These are phyloP conservation scores for Microsporum audouinii DNA, from an alignment of 2,329 filamentous ascomycete genomes.

Conservation along the genomic window DNA sequence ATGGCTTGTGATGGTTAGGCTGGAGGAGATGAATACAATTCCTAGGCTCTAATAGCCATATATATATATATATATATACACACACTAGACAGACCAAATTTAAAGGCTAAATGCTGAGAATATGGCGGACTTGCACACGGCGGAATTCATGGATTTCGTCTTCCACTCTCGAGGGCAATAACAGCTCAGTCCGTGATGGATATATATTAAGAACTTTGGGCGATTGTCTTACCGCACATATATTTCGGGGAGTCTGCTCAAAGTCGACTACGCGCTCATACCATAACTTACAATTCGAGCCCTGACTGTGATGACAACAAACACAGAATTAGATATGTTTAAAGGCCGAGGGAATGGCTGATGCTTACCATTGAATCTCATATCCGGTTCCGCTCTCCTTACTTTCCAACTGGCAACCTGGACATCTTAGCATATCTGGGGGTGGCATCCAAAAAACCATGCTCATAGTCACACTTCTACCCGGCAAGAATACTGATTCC, in stretches of 20 bases:
- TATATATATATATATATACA: not conserved
- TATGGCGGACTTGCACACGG: constrained; percentile 5
- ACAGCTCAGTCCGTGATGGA: not conserved
- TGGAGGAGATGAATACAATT: not conserved
- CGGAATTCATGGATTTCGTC: constrained; percentile 1
- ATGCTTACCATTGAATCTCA: constrained; percentile 3
- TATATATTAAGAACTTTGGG: not conserved
- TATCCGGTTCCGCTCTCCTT: not conserved
- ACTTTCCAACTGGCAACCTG: constrained; percentile 5
- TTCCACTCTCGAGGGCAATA: not conserved
- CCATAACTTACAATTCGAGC: not conserved
- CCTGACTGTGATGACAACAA: not conserved
- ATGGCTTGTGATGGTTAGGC: not conserved
- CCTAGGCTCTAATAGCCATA: not conserved
- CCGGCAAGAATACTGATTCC: constrained; percentile 7
- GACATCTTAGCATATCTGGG: constrained; percentile 1
- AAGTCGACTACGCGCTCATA: not conserved
- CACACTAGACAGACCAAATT: not conserved
- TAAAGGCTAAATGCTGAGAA: not conserved
- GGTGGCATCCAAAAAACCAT: constrained; percentile 8
- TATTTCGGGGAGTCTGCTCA: not conserved
- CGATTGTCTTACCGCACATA: not conserved
- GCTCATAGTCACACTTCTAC: constrained; percentile 10
- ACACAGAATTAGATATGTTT: not conserved
- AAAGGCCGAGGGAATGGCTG: not conserved